phyloP scores from a whole-genome alignment of 202 grass and related monocot species.

The Dendrocalamus latiflorus region DNA sequence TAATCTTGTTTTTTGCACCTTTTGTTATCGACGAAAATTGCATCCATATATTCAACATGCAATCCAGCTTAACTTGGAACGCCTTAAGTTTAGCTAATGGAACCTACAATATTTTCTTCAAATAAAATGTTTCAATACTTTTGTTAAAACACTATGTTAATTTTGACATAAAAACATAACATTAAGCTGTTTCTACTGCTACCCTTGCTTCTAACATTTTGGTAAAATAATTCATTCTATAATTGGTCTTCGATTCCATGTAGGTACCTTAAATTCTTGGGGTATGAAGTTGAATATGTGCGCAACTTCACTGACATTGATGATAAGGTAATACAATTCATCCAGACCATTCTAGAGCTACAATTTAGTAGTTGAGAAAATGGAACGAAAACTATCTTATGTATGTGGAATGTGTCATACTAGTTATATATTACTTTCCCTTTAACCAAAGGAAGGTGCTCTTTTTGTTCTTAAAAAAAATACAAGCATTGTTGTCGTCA shows the following conservation, averaged over 20 bases:
- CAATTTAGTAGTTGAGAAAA: not conserved
- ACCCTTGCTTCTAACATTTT: not conserved
- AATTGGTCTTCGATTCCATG: slow-evolving; percentile 10
- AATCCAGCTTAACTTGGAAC: not conserved
- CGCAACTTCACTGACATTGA: slow-evolving; percentile 92
- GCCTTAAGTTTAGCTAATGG: no score
- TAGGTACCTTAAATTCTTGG: slow-evolving; percentile 82
- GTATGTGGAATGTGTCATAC: not conserved
- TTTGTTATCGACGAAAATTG: not conserved
- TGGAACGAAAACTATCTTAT: not conserved
- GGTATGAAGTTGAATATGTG: slow-evolving; percentile 79
- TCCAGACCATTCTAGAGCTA: not conserved
- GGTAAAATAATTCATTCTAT: not conserved
- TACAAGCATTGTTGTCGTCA: not conserved
- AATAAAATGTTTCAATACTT: not conserved
- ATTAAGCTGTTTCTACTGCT: not conserved
- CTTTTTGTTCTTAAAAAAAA: not conserved
- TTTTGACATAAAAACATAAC: not conserved
- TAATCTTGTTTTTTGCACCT: not conserved
- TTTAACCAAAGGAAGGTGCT: not conserved
- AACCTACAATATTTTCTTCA: no score
- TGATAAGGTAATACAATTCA: slow-evolving; percentile 64
- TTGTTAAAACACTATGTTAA: not conserved
- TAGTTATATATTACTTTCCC: not conserved
- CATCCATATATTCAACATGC: not conserved